Base-by-base conservation (phyloP, 2,329 filamentous ascomycete genomes). In the Cytospora schulzeri region DNA sequence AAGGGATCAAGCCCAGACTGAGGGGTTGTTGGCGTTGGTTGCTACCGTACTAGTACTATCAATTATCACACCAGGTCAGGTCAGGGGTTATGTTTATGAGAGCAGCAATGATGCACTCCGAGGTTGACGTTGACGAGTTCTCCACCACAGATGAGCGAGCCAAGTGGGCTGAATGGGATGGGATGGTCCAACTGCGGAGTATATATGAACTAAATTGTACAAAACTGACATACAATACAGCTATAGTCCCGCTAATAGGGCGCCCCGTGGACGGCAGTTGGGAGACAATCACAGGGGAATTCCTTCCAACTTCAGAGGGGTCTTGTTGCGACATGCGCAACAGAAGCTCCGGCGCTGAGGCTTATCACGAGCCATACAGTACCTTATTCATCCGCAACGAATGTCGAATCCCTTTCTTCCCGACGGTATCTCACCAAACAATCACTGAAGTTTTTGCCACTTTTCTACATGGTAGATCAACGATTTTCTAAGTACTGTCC, bases 271-370 rank as follows among this genome's bases (percentile, higher is more conserved):
- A 24, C 41, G 17, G 41, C 41, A 45, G 17, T 45, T 45, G n/a
- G 41, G 17, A 11, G 41, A 12, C n/a, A 24, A 22, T 22, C 41
- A 41, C 12, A 52, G 52, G 52, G 60, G 59, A 31, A 51, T 24
- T 62, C 52, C 60, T 50, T 56, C 26, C 48, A 38, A n/a, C 50
- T 38, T 29, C 51, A 61, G 22, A 38, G 59, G 52, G 26, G 29
- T 48, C 41, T 41, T 22, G 59, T 53, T 45, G 26, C 52, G 26
- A 57, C 38, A n/a, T 35, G 11, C 7, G 31, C 12, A 31, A 17
- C 24, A 31, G 45, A 48, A 15, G 41, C 41, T 22, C 41, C 41
- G 41, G 41, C 41, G 19, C 41, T 48, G 41, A 5, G n/a, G n/a
- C 31, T 35, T 9, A 35, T 2, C 12, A 35, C 31, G 31, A 31